These are phyloP conservation scores for Globisporangium nagaii DNA, from an alignment of 352 stramenopile species.

Conservation along the genomic window DNA sequence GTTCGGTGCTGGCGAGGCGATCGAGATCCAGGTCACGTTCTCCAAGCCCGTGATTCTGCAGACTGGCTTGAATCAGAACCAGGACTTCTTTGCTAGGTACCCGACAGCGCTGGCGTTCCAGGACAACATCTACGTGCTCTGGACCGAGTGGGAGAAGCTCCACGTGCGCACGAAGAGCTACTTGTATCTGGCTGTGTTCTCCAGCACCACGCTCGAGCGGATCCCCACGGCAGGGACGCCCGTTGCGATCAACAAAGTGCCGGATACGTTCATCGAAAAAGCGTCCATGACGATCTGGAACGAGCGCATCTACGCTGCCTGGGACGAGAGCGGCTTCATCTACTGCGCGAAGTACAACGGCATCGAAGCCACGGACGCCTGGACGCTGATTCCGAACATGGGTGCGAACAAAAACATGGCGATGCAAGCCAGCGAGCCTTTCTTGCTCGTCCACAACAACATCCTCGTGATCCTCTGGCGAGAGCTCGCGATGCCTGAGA, in stretches of 20 bases:
- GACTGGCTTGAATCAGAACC: constrained; percentile 56
- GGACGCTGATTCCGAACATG: constrained; percentile 64
- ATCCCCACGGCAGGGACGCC: constrained; percentile 17
- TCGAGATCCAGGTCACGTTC: constrained; percentile 64
- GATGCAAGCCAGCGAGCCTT: constrained; percentile 34
- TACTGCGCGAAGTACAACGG: constrained; percentile 54
- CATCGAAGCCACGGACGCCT: constrained; percentile 23
- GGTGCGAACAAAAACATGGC: constrained; percentile 49
- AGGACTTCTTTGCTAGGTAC: constrained; percentile 40
- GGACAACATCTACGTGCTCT: constrained; percentile 51
- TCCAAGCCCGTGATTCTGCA: constrained; percentile 57
- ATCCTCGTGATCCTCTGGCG: constrained; percentile 57
- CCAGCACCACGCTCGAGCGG: constrained; percentile 25
- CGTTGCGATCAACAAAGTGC: constrained; percentile 34
- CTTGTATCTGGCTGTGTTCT: constrained; percentile 54
- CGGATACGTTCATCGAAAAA: constrained; percentile 48
- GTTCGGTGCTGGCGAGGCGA: constrained; percentile 56
- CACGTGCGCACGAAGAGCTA: constrained; percentile 28
- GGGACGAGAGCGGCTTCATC: constrained; percentile 60
- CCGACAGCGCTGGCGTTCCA: constrained; percentile 34
- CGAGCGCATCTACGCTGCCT: constrained; percentile 49
- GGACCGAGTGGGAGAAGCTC: constrained; percentile 52
- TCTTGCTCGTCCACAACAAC: constrained; percentile 55
- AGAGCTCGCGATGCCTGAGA: constrained; percentile 20
- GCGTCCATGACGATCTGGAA: constrained; percentile 38